Conservation (phyloP, 2,329 filamentous ascomycete species). For the Aureobasidium sp. region DNA sequence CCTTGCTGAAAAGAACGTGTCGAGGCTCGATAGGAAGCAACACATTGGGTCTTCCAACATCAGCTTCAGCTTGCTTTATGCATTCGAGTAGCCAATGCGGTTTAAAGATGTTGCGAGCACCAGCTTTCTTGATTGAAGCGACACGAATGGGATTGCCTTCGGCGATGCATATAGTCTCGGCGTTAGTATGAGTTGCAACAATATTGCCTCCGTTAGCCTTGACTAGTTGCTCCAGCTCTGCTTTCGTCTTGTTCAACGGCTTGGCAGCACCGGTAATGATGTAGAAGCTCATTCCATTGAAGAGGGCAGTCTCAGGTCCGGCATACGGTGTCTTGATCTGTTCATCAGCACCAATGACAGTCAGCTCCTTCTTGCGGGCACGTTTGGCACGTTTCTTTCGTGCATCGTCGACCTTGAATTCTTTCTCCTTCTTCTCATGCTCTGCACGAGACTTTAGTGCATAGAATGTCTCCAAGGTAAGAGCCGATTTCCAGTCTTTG, state of each 20-base stretch:
- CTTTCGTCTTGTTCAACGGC: conserved; percentile 66
- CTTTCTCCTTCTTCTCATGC: conserved; percentile 62
- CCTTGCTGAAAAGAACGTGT: conserved; percentile 65
- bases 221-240: conserved; percentile 69
- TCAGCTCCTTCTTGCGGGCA: conserved; percentile 57
- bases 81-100: conserved; percentile 82
- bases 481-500: conserved; percentile 70
- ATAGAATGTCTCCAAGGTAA: conserved; percentile 71
- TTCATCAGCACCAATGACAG: conserved; percentile 63
- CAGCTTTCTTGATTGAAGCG: conserved; percentile 68
- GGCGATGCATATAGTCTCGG: conserved; percentile 63
- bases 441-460: conserved; percentile 62
- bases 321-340: conserved; percentile 44
- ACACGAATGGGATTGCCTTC: conserved; percentile 76
- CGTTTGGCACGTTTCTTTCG: conserved; percentile 55
- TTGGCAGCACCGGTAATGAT: conserved; percentile 67
- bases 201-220: conserved; percentile 76
- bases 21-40: conserved; percentile 58
- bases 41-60: conserved; percentile 44
- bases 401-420: conserved; percentile 61
- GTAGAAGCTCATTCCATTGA: conserved; percentile 68
- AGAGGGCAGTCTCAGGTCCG: conserved; percentile 55
- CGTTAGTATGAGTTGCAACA: conserved; percentile 61
- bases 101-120: conserved; percentile 62
- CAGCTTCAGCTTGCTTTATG: conserved; percentile 51